A percentile compares a stretch with the other conserved stretches of the same genome.
Evolutionary conservation across 1,284 basidiomycete genomes (phyloP).

Genomic region (Tausonia pullulans): DNA sequence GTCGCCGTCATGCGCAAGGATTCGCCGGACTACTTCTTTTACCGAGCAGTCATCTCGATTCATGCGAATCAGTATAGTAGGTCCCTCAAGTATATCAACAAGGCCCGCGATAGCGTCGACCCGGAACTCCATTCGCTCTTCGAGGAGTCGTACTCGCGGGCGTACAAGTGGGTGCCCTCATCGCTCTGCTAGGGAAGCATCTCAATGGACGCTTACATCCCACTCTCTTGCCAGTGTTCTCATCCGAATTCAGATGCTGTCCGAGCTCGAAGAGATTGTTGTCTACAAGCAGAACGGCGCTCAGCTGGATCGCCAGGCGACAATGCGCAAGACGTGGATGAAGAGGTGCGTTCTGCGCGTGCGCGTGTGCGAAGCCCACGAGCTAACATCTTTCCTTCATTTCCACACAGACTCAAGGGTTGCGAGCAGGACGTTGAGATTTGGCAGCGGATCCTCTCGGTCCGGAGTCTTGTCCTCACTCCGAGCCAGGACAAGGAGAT

Average conservation of each 20-base stretch:
- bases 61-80: constrained; percentile 93
- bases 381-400: constrained; percentile 12
- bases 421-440: constrained; percentile 98
- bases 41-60: constrained; percentile 87
- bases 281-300: constrained; percentile 89
- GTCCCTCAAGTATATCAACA: constrained; percentile 80
- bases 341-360: constrained; percentile 50
- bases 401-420: constrained; percentile 61
- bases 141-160: constrained; percentile 90
- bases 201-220: constrained; percentile 4
- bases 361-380: neutral
- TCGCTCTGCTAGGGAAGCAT: neutral
- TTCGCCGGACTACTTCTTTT: constrained; percentile 90
- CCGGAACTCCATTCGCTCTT: constrained; percentile 85
- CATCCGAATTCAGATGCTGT: constrained; percentile 96
- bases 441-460: constrained; percentile 96
- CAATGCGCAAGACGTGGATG: constrained; percentile 89
- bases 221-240: constrained; percentile 53
- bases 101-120: constrained; percentile 88
- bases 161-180: constrained; percentile 66
- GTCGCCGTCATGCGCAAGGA: constrained; percentile 88
- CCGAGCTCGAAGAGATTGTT: constrained; percentile 96
- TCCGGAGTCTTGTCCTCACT: constrained; percentile 83
- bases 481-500: constrained; percentile 92
- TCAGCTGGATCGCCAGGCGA: constrained; percentile 78